phyloP scores from a whole-genome alignment of 75 land plant genomes.

The Picea glauca region DNA sequence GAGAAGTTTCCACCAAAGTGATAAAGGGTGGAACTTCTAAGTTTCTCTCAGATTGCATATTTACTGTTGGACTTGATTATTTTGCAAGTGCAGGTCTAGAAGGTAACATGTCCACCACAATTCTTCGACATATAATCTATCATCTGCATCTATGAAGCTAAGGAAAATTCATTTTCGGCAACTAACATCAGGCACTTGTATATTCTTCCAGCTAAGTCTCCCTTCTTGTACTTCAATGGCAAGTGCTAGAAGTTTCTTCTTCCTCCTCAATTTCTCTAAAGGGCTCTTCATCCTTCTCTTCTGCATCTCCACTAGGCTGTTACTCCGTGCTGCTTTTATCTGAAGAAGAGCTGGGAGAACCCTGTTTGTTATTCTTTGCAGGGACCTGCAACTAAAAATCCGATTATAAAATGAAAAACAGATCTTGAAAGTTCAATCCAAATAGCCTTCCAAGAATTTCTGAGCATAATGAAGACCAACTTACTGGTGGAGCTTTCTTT shows the following conservation, averaged over 20 bases:
- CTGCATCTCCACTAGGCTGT: background rate
- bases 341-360: background rate
- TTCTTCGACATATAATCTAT: background rate
- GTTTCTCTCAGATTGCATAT: too few species aligned
- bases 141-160: background rate
- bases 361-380: background rate
- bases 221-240: background rate
- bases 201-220: constrained; percentile 1
- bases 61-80: too few species aligned
- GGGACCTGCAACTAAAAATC: background rate
- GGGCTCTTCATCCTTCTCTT: background rate
- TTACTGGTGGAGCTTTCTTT: constrained; percentile 27
- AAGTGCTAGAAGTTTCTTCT: background rate
- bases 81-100: too few species aligned
- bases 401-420: too few species aligned
- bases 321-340: background rate
- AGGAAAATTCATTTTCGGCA: background rate
- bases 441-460: too few species aligned
- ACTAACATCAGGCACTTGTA: background rate
- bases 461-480: background rate
- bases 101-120: background rate
- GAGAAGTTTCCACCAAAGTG: too few species aligned
- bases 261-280: constrained; percentile 1
- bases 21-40: too few species aligned
- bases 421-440: too few species aligned